Evolutionary conservation across 495 filamentous ascomycete genomes (phyloP), one percentile per base, ranked within the genome.

Genomic region (Rostrohypoxylon terebratum): DNA sequence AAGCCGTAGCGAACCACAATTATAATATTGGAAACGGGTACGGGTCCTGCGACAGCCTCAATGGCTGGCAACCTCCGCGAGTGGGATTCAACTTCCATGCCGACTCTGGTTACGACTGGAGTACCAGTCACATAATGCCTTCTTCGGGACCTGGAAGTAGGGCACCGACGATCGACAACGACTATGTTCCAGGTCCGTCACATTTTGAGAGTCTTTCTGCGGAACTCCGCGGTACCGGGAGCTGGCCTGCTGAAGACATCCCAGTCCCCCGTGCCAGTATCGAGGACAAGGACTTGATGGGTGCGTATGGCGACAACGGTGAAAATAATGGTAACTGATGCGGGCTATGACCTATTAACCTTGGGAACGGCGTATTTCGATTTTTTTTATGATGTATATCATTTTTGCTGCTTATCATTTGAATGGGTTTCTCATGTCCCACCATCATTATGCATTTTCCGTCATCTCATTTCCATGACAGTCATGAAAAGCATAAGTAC

Each of bases 1-100:
- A 69, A 9, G 66, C 69, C 16, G 20, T 75, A 7, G 75, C 72
- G 2, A 59, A 68, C 8, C 61, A 64, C 2, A 33, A 77, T 40
- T 3, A 60, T 28, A 33, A 23, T 25, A 58, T 65, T 48, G 7
- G 48, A 1, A 40, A 55, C 8, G 20, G 55, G 33, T 34, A 45
- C 28, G n/a, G n/a, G n/a, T n/a, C n/a, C 6, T 61, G 62, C 28
- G 47, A 45, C 36, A 55, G 70, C 25, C 9, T 77, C 62, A 18
- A 45, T 1, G 34, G 28, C 63, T 75, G 72, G 75, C 1, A 8
- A 20, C 16, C 60, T 7, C 53, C 68, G 23, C 62, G 55, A 20
- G 48, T 28, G 51, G 63, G 68, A 13, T 14, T 14, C 13, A 62
- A n/a, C 10, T 21, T 50, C 14, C 20, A 31, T 44, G 16, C 44